Evolutionary conservation across 2,329 filamentous ascomycete genomes (phyloP).

Genomic region (Tolypocladium paradoxum): DNA sequence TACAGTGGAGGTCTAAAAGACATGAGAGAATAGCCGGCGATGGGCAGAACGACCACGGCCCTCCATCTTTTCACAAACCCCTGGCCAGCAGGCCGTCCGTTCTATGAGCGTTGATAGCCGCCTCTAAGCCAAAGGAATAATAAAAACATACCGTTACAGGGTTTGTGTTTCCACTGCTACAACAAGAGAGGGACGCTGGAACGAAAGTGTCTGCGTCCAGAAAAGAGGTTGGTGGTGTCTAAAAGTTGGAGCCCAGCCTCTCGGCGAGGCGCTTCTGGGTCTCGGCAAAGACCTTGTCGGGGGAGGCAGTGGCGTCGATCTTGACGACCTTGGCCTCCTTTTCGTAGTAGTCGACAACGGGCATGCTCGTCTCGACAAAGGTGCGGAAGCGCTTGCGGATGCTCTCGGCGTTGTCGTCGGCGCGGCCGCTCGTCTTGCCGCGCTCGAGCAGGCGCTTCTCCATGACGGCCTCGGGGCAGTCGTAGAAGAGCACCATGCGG

Average conservation of each 20-base stretch:
- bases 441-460: conserved; percentile 72
- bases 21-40: not conserved
- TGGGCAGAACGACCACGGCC: not conserved
- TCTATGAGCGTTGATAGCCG: not conserved
- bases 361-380: conserved; percentile 95
- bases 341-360: conserved; percentile 80
- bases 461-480: conserved; percentile 87
- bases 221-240: conserved; percentile 1
- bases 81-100: not conserved
- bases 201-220: not conserved
- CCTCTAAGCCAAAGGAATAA: not conserved
- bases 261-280: conserved; percentile 40
- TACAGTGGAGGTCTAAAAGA: not conserved
- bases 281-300: conserved; percentile 49
- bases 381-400: conserved; percentile 94
- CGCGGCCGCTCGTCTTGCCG: conserved; percentile 82
- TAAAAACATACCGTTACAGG: not conserved
- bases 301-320: conserved; percentile 58
- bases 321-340: conserved; percentile 68
- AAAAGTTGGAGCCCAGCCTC: conserved; percentile 31
- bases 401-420: conserved; percentile 89
- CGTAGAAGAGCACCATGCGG: conserved; percentile 83
- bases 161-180: not conserved
- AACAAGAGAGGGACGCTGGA: not conserved
- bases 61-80: not conserved